phyloP scores from a whole-genome alignment of 306 rosid genomes.

The Abrus pulchellus region DNA sequence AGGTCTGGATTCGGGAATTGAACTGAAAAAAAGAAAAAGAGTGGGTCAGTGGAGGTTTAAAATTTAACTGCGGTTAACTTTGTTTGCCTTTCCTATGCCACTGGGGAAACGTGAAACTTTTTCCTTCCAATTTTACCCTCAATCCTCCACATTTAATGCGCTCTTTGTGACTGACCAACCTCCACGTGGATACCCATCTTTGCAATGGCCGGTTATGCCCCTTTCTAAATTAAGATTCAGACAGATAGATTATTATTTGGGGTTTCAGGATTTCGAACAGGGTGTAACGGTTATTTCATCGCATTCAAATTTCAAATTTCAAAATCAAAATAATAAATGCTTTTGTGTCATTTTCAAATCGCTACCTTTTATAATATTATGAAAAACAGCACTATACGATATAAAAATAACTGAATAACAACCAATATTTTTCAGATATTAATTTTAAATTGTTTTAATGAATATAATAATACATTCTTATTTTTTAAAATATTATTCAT shows the following conservation, averaged over 20 bases:
- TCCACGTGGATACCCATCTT: not conserved
- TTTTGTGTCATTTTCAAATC: not conserved
- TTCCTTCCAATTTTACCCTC: not conserved
- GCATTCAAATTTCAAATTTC: not conserved
- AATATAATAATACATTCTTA: no score
- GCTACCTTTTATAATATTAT: conserved; percentile 25
- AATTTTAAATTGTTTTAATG: no score
- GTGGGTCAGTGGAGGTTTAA: not conserved
- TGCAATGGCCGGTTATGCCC: not conserved
- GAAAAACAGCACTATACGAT: no score
- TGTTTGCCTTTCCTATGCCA: not conserved
- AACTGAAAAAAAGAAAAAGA: not conserved
- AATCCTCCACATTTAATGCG: not conserved
- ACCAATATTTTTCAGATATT: no score
- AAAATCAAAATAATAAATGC: not conserved
- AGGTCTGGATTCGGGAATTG: not conserved
- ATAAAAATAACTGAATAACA: no score
- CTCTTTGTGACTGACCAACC: not conserved
- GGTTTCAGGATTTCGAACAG: not conserved
- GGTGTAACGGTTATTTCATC: not conserved
- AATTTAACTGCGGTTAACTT: conserved; percentile 5
- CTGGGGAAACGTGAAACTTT: not conserved
- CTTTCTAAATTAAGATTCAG: not conserved
- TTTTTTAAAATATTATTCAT: no score
- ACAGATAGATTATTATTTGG: not conserved